phyloP scores from a whole-genome alignment of 2,329 filamentous ascomycete genomes.

The Neobulgaria alba region DNA sequence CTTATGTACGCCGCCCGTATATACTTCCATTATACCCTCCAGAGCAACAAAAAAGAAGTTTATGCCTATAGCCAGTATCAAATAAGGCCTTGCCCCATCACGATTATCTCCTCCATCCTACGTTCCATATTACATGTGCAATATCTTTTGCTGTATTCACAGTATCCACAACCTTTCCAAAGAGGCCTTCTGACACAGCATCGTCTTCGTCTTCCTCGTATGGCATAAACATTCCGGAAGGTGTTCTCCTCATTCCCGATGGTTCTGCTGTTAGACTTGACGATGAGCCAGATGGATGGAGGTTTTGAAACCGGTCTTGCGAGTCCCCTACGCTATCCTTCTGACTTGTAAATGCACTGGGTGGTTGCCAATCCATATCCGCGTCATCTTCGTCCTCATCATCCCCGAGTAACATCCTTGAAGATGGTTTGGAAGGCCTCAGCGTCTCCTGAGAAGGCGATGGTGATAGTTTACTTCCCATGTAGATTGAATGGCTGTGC shows the following conservation, averaged over 20 bases:
- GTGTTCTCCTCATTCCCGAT: slow-evolving; percentile 63
- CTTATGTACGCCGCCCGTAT: background rate
- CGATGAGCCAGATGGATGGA: slow-evolving; percentile 30
- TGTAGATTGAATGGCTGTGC: slow-evolving; percentile 44
- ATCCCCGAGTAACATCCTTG: slow-evolving; percentile 49
- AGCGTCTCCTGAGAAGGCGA: slow-evolving; percentile 75
- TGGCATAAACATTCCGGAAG: slow-evolving; percentile 88
- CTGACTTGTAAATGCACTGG: slow-evolving; percentile 19
- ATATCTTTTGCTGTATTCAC: slow-evolving; percentile 64
- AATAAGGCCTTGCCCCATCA: background rate
- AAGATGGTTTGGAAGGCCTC: slow-evolving; percentile 52
- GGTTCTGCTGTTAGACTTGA: slow-evolving; percentile 36
- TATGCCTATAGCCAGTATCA: too few relatives aligned
- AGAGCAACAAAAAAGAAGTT: too few relatives aligned
- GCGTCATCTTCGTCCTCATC: slow-evolving; percentile 36
- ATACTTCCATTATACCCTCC: background rate
- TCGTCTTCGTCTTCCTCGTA: slow-evolving; percentile 66
- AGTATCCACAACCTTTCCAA: slow-evolving; percentile 30
- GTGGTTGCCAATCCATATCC: slow-evolving; percentile 44
- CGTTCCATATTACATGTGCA: slow-evolving; percentile 64
- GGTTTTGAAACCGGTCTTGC: slow-evolving; percentile 23
- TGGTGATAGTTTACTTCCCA: slow-evolving; percentile 39
- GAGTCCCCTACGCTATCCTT: slow-evolving; percentile 24
- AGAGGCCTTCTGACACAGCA: slow-evolving; percentile 47
- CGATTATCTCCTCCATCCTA: slow-evolving; percentile 26